phyloP scores from a whole-genome alignment of 1,284 basidiomycete genomes.

The Trametes polyzona region DNA sequence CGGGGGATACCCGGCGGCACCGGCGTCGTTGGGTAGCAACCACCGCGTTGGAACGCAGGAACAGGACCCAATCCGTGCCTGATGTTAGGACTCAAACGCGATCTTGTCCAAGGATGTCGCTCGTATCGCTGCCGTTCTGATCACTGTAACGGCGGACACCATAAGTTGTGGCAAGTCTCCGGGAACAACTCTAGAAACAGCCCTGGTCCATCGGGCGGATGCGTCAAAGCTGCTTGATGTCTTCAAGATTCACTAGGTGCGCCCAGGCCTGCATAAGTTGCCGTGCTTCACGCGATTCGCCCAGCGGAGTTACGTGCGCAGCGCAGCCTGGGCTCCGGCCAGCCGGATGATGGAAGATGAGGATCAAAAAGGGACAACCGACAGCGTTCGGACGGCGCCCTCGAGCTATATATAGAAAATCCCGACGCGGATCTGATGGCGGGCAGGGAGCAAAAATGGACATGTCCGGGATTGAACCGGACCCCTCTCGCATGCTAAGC shows the following conservation, averaged over 20 bases:
- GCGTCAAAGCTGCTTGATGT: too few relatives aligned
- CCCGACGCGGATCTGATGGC: not conserved
- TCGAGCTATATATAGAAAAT: not conserved
- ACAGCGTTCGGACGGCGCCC: not conserved
- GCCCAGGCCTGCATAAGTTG: too few relatives aligned
- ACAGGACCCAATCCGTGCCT: constrained; percentile 2
- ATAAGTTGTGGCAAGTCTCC: not conserved
- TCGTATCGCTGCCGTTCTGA: too few relatives aligned
- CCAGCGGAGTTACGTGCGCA: too few relatives aligned
- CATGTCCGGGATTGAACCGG: constrained; percentile 11
- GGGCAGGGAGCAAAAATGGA: not conserved
- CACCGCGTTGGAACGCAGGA: not conserved
- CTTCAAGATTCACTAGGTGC: too few relatives aligned
- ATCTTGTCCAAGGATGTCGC: not conserved
- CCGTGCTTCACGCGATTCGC: too few relatives aligned
- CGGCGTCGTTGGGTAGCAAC: constrained; percentile 14
- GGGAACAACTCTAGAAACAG: too few relatives aligned
- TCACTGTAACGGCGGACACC: too few relatives aligned
- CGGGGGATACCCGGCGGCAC: constrained; percentile 1
- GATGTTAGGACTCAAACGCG: not conserved
- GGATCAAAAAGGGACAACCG: not conserved
- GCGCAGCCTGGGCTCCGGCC: too few relatives aligned
- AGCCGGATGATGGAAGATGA: constrained; percentile 1
- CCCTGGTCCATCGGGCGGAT: too few relatives aligned
- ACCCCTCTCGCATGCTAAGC: constrained; percentile 4